Percentiles rank a stretch among this genome's conserved stretches.
phyloP scores from a whole-genome alignment of 2,329 filamentous ascomycete species.

The Diaporthe sp. region DNA sequence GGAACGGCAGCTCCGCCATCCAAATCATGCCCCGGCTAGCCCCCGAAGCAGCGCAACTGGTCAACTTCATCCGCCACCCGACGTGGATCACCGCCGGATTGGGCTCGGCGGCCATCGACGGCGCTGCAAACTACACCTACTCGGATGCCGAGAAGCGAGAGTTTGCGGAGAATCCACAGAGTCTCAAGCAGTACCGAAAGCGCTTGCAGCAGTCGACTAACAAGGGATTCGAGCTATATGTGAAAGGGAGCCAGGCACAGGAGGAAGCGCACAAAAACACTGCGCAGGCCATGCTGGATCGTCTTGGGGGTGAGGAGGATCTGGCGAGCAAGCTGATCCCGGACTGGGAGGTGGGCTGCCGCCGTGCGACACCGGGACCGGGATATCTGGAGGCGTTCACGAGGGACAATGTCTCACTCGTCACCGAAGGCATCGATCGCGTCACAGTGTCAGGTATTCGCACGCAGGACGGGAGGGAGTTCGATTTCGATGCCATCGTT shows the following conservation, averaged over 20 bases:
- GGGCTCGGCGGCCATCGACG: conserved; percentile 22
- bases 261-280: conserved; percentile 19
- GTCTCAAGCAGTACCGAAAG: conserved; percentile 33
- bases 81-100: conserved; percentile 58
- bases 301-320: conserved; percentile 31
- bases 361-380: conserved; percentile 70
- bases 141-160: conserved; percentile 27
- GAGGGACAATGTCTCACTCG: neutral
- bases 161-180: conserved; percentile 35
- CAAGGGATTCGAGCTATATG: conserved; percentile 33
- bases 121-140: conserved; percentile 21
- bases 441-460: conserved; percentile 67
- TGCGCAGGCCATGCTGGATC: conserved; percentile 31
- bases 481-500: conserved; percentile 69
- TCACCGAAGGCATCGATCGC: conserved; percentile 42
- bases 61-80: conserved; percentile 69
- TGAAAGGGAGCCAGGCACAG: conserved; percentile 35
- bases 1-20: conserved; percentile 30
- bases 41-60: conserved; percentile 54
- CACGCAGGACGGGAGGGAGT: conserved; percentile 61
- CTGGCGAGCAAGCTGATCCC: conserved; percentile 57
- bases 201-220: conserved; percentile 37
- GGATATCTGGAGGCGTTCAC: conserved; percentile 72
- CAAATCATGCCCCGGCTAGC: conserved; percentile 44
- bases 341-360: conserved; percentile 68